Percentiles rank a stretch among this genome's conserved stretches.
These are phyloP conservation scores for Primulina eburnea DNA, from an alignment of 257 asterid species.

Conservation along the genomic window DNA sequence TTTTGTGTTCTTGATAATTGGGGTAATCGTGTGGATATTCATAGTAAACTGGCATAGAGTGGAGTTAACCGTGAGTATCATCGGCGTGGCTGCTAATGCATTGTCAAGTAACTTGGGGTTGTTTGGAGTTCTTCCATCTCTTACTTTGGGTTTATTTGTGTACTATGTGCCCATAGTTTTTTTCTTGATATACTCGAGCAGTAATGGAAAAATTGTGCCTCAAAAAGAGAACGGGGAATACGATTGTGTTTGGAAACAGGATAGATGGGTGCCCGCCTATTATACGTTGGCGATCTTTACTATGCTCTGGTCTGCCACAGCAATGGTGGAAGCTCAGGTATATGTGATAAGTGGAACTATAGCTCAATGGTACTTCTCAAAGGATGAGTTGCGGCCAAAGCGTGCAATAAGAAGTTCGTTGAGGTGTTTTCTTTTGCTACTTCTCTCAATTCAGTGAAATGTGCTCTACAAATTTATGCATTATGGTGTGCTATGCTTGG, in stretches of 20 bases:
- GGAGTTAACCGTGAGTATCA: constrained; percentile 81
- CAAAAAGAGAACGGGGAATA: constrained; percentile 55
- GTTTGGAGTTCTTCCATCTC: constrained; percentile 71
- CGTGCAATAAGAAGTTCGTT: constrained; percentile 71
- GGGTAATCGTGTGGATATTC: constrained; percentile 84
- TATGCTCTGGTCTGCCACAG: constrained; percentile 88
- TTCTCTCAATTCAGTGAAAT: neutral
- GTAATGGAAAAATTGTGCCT: constrained; percentile 75
- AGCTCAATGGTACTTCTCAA: constrained; percentile 93
- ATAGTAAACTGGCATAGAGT: constrained; percentile 78
- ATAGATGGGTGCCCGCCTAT: constrained; percentile 94
- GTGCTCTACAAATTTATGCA: neutral
- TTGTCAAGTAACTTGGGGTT: constrained; percentile 63
- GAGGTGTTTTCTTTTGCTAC: constrained; percentile 47
- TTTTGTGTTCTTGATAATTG: constrained; percentile 71
- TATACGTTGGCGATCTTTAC: constrained; percentile 78
- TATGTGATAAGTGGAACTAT: constrained; percentile 85
- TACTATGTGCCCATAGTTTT: constrained; percentile 72
- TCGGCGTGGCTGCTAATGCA: constrained; percentile 74
- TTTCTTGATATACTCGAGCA: constrained; percentile 72
- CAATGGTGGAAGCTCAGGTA: constrained; percentile 90
- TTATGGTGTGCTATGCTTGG: constrained; percentile 5
- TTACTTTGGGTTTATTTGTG: constrained; percentile 55
- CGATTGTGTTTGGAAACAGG: constrained; percentile 83
- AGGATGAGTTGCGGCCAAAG: constrained; percentile 64